Evolutionary conservation across 2,329 filamentous ascomycete genomes (phyloP).

Genomic region (Monosporascus sp.): DNA sequence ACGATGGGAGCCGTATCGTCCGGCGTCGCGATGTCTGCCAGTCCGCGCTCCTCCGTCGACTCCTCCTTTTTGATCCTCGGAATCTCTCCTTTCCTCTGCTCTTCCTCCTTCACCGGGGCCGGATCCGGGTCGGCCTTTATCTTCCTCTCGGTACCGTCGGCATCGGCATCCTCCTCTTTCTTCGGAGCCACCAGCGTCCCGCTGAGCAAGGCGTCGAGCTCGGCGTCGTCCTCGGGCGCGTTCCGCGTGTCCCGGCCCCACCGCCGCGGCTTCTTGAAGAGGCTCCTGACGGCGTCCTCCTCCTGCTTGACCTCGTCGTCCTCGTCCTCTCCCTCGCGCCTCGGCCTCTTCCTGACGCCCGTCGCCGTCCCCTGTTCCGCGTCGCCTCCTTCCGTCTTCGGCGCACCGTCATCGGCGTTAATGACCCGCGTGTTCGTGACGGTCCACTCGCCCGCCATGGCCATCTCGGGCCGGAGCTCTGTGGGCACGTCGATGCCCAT

Average conservation of each 20-base stretch:
- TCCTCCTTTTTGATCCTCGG: conserved; percentile 38
- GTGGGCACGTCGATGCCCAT: conserved; percentile 83
- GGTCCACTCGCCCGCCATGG: conserved; percentile 85
- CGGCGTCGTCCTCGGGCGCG: conserved; percentile 44
- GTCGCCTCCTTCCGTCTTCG: conserved; percentile 32
- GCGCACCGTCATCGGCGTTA: conserved; percentile 28
- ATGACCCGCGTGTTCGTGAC: conserved; percentile 59
- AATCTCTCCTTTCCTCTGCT: conserved; percentile 21
- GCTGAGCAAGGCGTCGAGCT: conserved; percentile 57
- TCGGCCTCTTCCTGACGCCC: conserved; percentile 54
- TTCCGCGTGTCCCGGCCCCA: conserved; percentile 51
- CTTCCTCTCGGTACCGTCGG: conserved; percentile 7
- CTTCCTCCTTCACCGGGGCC: conserved; percentile 10
- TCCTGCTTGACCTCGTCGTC: conserved; percentile 56
- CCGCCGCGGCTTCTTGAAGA: conserved; percentile 53
- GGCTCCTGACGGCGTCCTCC: conserved; percentile 49
- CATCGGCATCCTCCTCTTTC: conserved; percentile 19
- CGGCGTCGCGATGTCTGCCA: conserved; percentile 6
- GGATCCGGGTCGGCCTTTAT: conserved; percentile 8
- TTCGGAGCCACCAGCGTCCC: conserved; percentile 27
- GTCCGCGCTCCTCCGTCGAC: conserved; percentile 14
- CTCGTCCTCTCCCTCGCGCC: conserved; percentile 31
- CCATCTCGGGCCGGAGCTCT: conserved; percentile 72
- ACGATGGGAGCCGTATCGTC: conserved; percentile 4
- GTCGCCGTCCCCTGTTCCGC: conserved; percentile 35